Percentiles rank a stretch among this genome's conserved stretches.
Evolutionary conservation across 208 protist species (phyloP).

Genomic region (Trichomonas vaginalis): DNA sequence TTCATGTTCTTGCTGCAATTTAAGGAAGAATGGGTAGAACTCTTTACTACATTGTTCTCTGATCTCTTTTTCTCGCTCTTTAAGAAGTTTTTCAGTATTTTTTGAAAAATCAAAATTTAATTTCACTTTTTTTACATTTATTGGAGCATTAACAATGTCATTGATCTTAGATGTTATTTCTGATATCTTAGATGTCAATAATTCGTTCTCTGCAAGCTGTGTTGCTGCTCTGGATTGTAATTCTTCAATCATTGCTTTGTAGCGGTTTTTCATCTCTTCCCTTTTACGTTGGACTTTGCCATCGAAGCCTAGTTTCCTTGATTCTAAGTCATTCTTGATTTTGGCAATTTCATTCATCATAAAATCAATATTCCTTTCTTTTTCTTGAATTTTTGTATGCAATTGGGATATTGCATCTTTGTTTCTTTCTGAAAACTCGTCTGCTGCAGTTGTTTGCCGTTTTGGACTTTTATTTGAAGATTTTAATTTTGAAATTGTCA

Average conservation of each 20-base stretch:
- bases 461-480: too few species aligned
- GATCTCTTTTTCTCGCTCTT: background rate
- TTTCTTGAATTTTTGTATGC: background rate
- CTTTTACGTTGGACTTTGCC: background rate
- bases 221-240: background rate
- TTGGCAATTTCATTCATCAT: background rate
- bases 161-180: background rate
- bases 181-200: background rate
- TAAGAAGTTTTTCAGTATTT: background rate
- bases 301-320: background rate
- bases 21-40: background rate
- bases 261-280: background rate
- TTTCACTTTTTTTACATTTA: background rate
- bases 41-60: background rate
- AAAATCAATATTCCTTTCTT: background rate
- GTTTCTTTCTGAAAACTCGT: background rate
- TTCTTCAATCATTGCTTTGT: background rate
- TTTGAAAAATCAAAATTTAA: background rate
- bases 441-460: too few species aligned
- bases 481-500: too few species aligned
- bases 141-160: background rate
- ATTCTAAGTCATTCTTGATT: background rate
- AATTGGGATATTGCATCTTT: background rate
- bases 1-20: background rate
- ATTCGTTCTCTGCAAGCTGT: background rate